Percentiles rank a stretch among this genome's conserved stretches.
These are phyloP conservation scores for Centaurea solstitialis DNA, from an alignment of 129 eudicot genomes.

Conservation along the genomic window DNA sequence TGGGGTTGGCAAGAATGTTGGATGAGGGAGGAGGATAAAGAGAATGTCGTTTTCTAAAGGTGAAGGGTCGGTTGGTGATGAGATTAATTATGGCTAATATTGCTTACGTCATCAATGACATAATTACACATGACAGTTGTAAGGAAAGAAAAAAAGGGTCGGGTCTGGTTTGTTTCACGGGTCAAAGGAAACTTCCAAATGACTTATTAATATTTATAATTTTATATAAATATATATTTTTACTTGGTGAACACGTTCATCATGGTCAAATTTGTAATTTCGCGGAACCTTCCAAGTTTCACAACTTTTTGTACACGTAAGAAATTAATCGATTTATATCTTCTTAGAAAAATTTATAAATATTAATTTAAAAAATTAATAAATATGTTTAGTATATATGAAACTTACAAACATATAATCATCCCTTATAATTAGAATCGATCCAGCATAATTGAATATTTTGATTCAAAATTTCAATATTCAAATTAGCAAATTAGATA, in stretches of 20 bases:
- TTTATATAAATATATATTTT: not conserved
- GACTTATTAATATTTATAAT: no score
- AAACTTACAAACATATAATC: no score
- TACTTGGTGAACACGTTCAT: slow-evolving; percentile 13
- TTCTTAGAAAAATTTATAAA: no score
- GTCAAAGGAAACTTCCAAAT: slow-evolving; percentile 16
- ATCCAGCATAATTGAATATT: no score
- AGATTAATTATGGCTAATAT: not conserved
- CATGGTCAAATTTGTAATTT: slow-evolving; percentile 8
- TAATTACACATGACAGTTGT: slow-evolving; percentile 14
- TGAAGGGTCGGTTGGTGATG: not conserved
- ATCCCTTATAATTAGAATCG: no score
- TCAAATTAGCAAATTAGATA: no score
- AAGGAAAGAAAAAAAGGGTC: not conserved
- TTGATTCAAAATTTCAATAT: no score
- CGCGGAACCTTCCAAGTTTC: not conserved
- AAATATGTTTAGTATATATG: no score
- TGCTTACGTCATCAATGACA: slow-evolving; percentile 17
- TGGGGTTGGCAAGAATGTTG: not conserved
- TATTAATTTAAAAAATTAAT: no score
- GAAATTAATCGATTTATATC: not conserved
- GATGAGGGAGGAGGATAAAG: not conserved
- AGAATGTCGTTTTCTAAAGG: not conserved
- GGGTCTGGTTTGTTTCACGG: not conserved
- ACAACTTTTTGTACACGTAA: not conserved